Conservation (phyloP, 2,329 filamentous ascomycete genomes). For the Tolypocladium inflatum region DNA sequence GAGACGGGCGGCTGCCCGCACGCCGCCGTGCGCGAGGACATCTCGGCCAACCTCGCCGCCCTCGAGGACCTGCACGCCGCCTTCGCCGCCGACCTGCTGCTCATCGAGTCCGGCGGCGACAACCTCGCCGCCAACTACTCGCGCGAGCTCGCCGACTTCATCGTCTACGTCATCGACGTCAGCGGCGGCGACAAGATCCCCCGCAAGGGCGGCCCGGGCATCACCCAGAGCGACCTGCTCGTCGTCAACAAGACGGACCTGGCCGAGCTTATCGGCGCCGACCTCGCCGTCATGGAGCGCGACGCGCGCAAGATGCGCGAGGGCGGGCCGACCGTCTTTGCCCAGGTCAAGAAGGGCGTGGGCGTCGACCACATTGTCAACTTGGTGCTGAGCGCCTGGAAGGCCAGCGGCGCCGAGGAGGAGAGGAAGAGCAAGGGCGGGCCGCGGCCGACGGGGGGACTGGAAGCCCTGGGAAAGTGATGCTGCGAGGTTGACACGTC, state of each 20-base stretch:
- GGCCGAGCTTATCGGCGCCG: slow-evolving; percentile 81
- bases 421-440: slow-evolving; percentile 44
- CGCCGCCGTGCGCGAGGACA: slow-evolving; percentile 94
- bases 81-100: slow-evolving; percentile 71
- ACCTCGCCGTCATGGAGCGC: slow-evolving; percentile 86
- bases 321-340: slow-evolving; percentile 90
- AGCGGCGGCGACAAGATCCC: slow-evolving; percentile 95
- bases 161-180: slow-evolving; percentile 98
- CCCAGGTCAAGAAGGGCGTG: slow-evolving; percentile 89
- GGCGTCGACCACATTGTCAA: slow-evolving; percentile 81
- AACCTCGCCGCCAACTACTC: slow-evolving; percentile 97
- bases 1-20: slow-evolving; percentile 97
- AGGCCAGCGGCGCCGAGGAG: slow-evolving; percentile 70
- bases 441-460: slow-evolving; percentile 45
- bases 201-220: slow-evolving; percentile 89
- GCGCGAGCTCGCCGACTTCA: slow-evolving; percentile 90
- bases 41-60: slow-evolving; percentile 84
- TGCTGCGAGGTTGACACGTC: background rate
- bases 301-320: slow-evolving; percentile 93
- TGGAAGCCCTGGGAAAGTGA: slow-evolving; percentile 33
- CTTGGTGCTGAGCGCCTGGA: slow-evolving; percentile 87
- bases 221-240: slow-evolving; percentile 89
- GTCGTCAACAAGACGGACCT: slow-evolving; percentile 97
- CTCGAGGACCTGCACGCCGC: slow-evolving; percentile 78
- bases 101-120: slow-evolving; percentile 94